A percentile compares a stretch with the other conserved stretches of the same genome.
phyloP scores from a whole-genome alignment of 2,329 filamentous ascomycete genomes.

The Fusarium chuoi region DNA sequence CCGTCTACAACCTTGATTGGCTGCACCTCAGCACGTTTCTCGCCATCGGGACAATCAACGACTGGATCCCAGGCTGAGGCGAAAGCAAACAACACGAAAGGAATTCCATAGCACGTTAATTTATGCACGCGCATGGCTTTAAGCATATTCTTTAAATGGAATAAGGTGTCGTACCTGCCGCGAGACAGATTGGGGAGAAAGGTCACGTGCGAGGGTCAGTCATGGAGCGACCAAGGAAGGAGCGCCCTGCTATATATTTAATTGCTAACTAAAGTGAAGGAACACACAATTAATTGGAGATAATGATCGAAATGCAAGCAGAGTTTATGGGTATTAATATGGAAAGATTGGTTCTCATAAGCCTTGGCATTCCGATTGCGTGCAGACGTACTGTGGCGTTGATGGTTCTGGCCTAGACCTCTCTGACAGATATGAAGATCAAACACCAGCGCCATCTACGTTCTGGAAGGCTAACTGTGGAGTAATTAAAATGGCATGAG shows the following conservation, averaged over 20 bases:
- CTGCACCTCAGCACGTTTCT: not conserved
- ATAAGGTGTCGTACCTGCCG: not conserved
- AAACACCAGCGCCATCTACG: not conserved
- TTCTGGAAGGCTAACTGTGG: not conserved
- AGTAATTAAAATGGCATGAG: not conserved
- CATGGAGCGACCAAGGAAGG: not conserved
- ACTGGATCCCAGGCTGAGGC: not conserved
- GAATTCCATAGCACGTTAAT: not conserved
- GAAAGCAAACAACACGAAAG: not conserved
- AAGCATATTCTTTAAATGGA: not conserved
- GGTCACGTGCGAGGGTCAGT: not conserved
- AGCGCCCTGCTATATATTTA: not conserved
- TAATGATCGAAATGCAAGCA: not conserved
- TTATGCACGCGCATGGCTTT: not conserved
- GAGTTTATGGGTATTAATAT: not conserved
- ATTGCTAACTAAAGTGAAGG: not conserved
- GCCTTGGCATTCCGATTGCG: not conserved
- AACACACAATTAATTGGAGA: rapidly evolving
- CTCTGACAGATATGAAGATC: not conserved
- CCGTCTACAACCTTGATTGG: conserved; percentile 10
- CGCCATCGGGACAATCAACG: not conserved
- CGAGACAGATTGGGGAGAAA: not conserved
- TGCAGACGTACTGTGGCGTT: not conserved
- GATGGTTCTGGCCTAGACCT: not conserved
- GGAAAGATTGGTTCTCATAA: not conserved